A percentile compares a stretch with the other conserved stretches of the same genome.
These are phyloP conservation scores for Moringa oleifera DNA, from an alignment of 345 rosid species.

Conservation along the genomic window DNA sequence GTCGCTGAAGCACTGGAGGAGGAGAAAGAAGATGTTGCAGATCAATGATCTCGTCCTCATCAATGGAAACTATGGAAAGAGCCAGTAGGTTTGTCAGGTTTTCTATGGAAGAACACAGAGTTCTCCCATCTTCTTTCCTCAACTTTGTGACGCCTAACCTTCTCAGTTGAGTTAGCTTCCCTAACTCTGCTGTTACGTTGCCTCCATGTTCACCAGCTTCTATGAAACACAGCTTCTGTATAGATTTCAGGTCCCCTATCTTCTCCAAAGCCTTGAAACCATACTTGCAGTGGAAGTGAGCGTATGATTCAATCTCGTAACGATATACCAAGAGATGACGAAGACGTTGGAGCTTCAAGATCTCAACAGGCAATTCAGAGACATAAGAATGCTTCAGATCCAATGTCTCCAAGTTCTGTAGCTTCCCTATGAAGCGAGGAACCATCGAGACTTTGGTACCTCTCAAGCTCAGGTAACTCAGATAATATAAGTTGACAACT, in stretches of 20 bases:
- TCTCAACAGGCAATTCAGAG: slow-evolving; percentile 28
- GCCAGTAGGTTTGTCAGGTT: slow-evolving; percentile 25
- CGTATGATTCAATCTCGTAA: slow-evolving; percentile 24
- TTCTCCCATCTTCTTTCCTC: slow-evolving; percentile 30
- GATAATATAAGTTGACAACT: slow-evolving; percentile 17
- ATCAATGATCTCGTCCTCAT: slow-evolving; percentile 21
- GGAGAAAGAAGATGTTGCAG: slow-evolving; percentile 19
- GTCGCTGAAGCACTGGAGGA: slow-evolving; percentile 26
- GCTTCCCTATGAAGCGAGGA: slow-evolving; percentile 36
- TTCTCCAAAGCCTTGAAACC: slow-evolving; percentile 25
- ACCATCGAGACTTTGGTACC: slow-evolving; percentile 24
- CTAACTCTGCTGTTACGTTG: slow-evolving; percentile 25
- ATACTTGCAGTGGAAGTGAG: slow-evolving; percentile 15
- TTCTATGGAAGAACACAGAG: slow-evolving; percentile 26
- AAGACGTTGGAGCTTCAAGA: slow-evolving; percentile 32
- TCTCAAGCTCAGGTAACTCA: slow-evolving; percentile 36
- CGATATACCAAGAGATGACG: slow-evolving; percentile 34
- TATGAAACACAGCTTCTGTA: slow-evolving; percentile 34
- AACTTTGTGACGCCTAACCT: slow-evolving; percentile 33
- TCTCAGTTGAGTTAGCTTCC: slow-evolving; percentile 31
- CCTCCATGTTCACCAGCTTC: slow-evolving; percentile 24
- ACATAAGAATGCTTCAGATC: slow-evolving; percentile 41
- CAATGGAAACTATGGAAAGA: slow-evolving; percentile 13
- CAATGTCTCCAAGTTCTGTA: slow-evolving; percentile 36
- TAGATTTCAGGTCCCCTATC: slow-evolving; percentile 26